Conservation (phyloP, 495 filamentous ascomycete species). For the Chaetomium cochliodes region DNA sequence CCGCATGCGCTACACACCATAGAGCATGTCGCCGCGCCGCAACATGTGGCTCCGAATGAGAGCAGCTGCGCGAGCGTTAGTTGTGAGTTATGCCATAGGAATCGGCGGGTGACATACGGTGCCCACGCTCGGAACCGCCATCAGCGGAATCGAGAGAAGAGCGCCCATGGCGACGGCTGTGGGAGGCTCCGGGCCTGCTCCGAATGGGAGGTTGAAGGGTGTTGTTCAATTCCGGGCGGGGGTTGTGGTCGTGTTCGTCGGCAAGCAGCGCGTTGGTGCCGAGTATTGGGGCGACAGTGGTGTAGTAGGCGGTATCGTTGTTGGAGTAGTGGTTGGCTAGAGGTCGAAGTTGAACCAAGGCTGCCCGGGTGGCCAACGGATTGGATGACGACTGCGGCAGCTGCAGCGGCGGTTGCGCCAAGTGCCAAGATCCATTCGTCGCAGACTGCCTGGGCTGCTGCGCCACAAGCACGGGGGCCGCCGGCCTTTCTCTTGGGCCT, state of each 20-base stretch:
- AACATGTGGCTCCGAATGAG: slow-evolving; percentile 79
- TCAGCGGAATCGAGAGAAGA: slow-evolving; percentile 80
- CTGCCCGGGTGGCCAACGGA: not conserved
- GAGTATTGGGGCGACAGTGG: not conserved
- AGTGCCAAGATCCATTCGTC: not conserved
- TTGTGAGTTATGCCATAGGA: slow-evolving; percentile 8
- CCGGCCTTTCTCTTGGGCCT: no score
- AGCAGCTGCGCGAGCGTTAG: slow-evolving; percentile 55
- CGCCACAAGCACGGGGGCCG: not conserved
- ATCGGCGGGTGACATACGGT: slow-evolving; percentile 61
- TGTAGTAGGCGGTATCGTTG: not conserved
- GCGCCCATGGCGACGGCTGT: slow-evolving; percentile 70
- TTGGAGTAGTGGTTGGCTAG: not conserved
- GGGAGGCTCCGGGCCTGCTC: not conserved
- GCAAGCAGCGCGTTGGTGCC: not conserved
- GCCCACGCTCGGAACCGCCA: slow-evolving; percentile 82
- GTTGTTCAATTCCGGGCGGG: not conserved
- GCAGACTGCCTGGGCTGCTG: not conserved
- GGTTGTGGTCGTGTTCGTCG: not conserved
- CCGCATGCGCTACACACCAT: slow-evolving; percentile 92
- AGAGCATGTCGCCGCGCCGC: slow-evolving; percentile 91
- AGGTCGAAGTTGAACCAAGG: not conserved
- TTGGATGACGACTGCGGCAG: slow-evolving; percentile 8
- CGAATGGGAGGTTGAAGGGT: not conserved
- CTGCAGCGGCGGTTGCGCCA: not conserved